A percentile compares a stretch with the other conserved stretches of the same genome.
Evolutionary conservation across 139 green algal genomes (phyloP).

Genomic region (Closterium sp.): DNA sequence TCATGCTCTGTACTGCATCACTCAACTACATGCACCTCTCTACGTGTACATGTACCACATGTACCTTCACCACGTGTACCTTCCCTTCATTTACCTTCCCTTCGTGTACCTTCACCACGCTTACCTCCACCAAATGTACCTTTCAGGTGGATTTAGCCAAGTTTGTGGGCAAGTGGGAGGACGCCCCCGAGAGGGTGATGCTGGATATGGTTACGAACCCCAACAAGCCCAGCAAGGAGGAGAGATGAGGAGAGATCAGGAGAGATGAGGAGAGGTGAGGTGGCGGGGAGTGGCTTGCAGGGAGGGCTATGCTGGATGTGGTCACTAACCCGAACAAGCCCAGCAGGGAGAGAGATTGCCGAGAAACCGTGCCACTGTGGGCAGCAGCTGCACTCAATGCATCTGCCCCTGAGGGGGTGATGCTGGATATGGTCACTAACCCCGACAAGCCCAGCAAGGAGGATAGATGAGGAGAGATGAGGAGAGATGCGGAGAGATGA

Average conservation of each 20-base stretch:
- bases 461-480: no score
- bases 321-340: conserved; percentile 30
- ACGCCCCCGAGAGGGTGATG: conserved; percentile 30
- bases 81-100: neutral
- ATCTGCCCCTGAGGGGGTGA: conserved; percentile 8
- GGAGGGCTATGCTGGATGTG: conserved; percentile 29
- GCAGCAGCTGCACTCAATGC: no score
- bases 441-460: conserved; percentile 26
- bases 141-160: conserved; percentile 35
- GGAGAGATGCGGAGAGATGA: no score
- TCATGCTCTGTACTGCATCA: no score
- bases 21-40: neutral
- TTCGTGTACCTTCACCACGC: neutral
- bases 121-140: neutral
- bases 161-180: conserved; percentile 27
- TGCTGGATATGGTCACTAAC: conserved; percentile 31
- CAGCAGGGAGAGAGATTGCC: no score
- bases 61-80: neutral
- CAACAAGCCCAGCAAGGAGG: conserved; percentile 22
- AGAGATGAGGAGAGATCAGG: no score
- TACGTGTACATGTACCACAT: neutral
- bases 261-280: no score
- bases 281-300: no score
- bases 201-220: conserved; percentile 29
- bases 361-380: no score